Percentiles rank a stretch among this genome's conserved stretches.
Evolutionary conservation across 352 stramenopile species (phyloP).

Genomic region (Pythium plurisporium): DNA sequence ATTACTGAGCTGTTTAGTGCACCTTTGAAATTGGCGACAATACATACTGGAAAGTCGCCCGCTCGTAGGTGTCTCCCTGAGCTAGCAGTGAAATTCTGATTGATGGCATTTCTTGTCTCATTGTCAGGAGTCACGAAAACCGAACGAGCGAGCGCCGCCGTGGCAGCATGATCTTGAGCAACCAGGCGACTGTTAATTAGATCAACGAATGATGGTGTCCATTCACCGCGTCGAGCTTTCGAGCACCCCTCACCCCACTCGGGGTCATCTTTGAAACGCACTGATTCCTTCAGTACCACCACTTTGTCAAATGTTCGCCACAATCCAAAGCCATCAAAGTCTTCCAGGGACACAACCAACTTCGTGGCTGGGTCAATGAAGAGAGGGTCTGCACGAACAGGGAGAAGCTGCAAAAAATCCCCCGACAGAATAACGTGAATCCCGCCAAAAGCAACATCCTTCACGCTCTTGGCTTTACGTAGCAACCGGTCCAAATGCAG

Average conservation of each 20-base stretch:
- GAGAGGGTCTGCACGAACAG: slow-evolving; percentile 1
- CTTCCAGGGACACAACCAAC: neutral
- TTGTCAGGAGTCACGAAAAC: slow-evolving; percentile 8
- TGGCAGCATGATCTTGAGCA: no score
- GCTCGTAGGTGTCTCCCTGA: neutral
- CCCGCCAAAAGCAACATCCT: neutral
- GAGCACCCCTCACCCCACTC: slow-evolving; percentile 25
- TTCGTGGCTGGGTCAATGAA: neutral
- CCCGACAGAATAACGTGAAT: slow-evolving; percentile 7
- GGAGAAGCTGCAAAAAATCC: slow-evolving; percentile 7
- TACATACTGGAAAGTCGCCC: neutral
- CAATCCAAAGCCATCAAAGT: slow-evolving; percentile 3
- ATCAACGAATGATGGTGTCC: slow-evolving; percentile 19
- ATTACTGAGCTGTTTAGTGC: slow-evolving; percentile 1
- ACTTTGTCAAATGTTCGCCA: slow-evolving; percentile 15
- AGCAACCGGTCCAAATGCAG: neutral
- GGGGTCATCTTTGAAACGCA: slow-evolving; percentile 26
- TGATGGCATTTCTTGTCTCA: neutral
- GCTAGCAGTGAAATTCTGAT: neutral
- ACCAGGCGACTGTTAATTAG: slow-evolving; percentile 18
- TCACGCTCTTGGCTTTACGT: slow-evolving; percentile 1
- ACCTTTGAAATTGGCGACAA: slow-evolving; percentile 11
- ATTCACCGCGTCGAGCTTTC: slow-evolving; percentile 16
- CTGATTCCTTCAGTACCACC: slow-evolving; percentile 10
- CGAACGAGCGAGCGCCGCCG: no score